Evolutionary conservation across 1,139 yeast species (phyloP), one percentile per base, ranked within the genome.

Genomic region (Saccharomyces hybrid): DNA sequence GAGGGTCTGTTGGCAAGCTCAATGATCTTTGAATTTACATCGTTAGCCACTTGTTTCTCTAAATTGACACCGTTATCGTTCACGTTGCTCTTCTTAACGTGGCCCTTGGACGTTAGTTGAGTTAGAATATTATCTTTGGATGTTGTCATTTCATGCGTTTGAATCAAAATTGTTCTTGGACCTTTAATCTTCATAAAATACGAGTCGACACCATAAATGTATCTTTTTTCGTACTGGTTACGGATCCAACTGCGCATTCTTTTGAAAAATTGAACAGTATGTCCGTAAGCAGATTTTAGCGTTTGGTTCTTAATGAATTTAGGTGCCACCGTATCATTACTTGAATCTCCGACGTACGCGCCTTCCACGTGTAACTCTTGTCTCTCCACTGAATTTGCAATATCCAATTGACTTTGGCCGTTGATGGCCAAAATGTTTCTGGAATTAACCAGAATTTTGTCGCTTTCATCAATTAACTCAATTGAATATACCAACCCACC

Each of bases 111-210:
- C 16, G 57, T 52, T 31, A 54, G 50, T 23, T 54, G 27, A 1
- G 52, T 46, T 41, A 57, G 54, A 8, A 59, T 49, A 41, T 58
- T 57, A 23, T 52, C 61, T 41, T 58, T 59, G 52, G 56, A 56
- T 20, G 63, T 56, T 44, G 62, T 38, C 44, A 38, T 38, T 38
- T 38, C 44, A 20, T 38, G 44, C 11, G 53, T 67, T 56, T 69
- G 72, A 4, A 69, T 60, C 20, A 69, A 53, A 2, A 69, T 46
- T 8, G 65, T 60, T 59, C 73, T 63, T 48, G 72, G 73, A 2
- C 73, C 73, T 28, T 57, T 59, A 2, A 69, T 61, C 49, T 60
- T 62, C 16, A 67, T 51, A 42, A 61, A 67, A 25, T 58, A 59
- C 23, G 59, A 53, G 23, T 65, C 60, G 14, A 52, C 51, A 31